These are phyloP conservation scores for Ramaria sp. DNA, from an alignment of 768 basidiomycete genomes.

Conservation along the genomic window DNA sequence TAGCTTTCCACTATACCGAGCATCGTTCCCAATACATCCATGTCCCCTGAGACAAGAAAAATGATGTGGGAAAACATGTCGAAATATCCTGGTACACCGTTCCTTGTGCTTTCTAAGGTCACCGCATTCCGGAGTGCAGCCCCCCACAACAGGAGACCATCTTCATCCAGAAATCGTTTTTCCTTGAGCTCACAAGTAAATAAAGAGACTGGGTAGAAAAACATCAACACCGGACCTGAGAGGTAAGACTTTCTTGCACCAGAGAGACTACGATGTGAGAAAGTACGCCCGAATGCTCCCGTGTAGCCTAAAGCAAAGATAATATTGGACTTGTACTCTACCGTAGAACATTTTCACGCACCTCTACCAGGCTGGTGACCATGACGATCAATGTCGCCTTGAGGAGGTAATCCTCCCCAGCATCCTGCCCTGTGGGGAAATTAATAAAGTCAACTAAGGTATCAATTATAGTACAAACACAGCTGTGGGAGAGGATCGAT, in stretches of 20 bases:
- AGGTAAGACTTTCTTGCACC: slow-evolving; percentile 51
- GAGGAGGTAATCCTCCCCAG: slow-evolving; percentile 60
- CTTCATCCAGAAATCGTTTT: slow-evolving; percentile 63
- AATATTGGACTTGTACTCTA: background rate
- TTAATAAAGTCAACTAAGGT: slow-evolving; percentile 4
- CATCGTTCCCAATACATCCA: slow-evolving; percentile 64
- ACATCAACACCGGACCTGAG: slow-evolving; percentile 27
- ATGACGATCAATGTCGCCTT: slow-evolving; percentile 61
- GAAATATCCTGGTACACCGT: slow-evolving; percentile 39
- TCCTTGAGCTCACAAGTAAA: slow-evolving; percentile 30
- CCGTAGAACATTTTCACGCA: slow-evolving; percentile 20
- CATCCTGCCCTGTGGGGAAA: slow-evolving; percentile 44
- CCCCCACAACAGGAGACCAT: slow-evolving; percentile 68
- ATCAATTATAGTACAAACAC: slow-evolving; percentile 36
- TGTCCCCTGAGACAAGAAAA: slow-evolving; percentile 48
- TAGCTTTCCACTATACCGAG: slow-evolving; percentile 67
- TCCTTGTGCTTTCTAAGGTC: slow-evolving; percentile 31
- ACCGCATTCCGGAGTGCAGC: slow-evolving; percentile 56
- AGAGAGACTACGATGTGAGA: slow-evolving; percentile 48
- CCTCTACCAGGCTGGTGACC: slow-evolving; percentile 59
- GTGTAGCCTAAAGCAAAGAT: slow-evolving; percentile 43
- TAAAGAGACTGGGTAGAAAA: slow-evolving; percentile 4
- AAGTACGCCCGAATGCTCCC: slow-evolving; percentile 47
- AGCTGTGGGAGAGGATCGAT: slow-evolving; percentile 54
- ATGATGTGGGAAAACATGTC: slow-evolving; percentile 58